Base-by-base conservation (phyloP, 2,329 filamentous ascomycete genomes). In the Mariannaea elegans region DNA sequence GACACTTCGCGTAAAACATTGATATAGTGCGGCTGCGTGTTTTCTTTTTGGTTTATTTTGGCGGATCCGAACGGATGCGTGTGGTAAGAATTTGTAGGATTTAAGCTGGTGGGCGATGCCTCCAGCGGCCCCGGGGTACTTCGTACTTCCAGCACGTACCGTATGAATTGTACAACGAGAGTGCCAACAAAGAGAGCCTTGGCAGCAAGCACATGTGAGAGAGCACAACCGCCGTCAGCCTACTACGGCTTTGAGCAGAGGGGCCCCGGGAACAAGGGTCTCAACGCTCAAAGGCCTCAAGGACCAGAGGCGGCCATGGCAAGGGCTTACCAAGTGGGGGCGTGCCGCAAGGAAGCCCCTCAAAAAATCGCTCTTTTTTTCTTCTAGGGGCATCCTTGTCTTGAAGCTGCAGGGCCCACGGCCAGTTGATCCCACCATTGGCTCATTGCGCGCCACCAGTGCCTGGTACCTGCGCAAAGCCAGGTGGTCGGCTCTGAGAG, bases 381-480 rank as follows among this genome's bases (percentile, higher is more conserved):
- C 65, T 68, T 71, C 68, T 68, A 68, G 68, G 45, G 59, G 52
- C 66, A 62, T 65, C 32, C 44, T 50, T 59, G 47, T 52, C 54
- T 59, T 59, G 47, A 36, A 39, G 45, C 50, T 49, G 52, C 5
- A 8, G 12, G 32, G 32, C 10, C 12, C 38, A 32, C 23, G 53
- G 34, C 34, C 34, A 41, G 44, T 62, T 53, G 46, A 41, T 9
- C 27, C 45, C 48, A 45, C 61, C 56, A 77, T 77, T 78, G 76
- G 77, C 45, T 65, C 52, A 59, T 38, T 52, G 29, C 52, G 64
- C 56, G 45, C 67, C 66, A 64, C 60, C 65, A 51, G 74, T 75
- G 67, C 74, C 76, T 75, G 76, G 78, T 80, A 75, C 78, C 78
- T 80, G 76, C 73, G 75, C 75, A 71, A 59, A 59, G 65, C 73